Evolutionary conservation across 495 filamentous ascomycete genomes (phyloP).

Genomic region (Astrothelium subdiscretum): DNA sequence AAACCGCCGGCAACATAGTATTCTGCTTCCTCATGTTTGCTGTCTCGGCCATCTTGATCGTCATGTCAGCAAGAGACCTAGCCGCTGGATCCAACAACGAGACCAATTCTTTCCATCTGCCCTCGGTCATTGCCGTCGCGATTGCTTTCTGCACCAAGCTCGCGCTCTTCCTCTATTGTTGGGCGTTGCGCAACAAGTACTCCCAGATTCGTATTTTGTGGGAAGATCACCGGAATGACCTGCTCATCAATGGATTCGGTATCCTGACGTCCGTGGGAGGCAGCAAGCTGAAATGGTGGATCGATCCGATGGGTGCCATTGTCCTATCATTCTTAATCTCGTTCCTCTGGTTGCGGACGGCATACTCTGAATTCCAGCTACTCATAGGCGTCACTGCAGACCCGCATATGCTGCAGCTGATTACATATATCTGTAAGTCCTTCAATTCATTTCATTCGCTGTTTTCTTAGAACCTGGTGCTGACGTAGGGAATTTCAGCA

Average conservation of each 20-base stretch:
- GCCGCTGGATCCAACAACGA: slow-evolving; percentile 25
- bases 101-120: slow-evolving; percentile 54
- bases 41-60: slow-evolving; percentile 83
- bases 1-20: slow-evolving; percentile 91
- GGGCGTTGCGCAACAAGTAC: slow-evolving; percentile 77
- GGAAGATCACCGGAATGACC: slow-evolving; percentile 37
- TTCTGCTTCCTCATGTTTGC: slow-evolving; percentile 96
- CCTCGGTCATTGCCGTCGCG: slow-evolving; percentile 78
- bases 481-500: slow-evolving; percentile 26
- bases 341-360: slow-evolving; percentile 68
- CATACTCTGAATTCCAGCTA: slow-evolving; percentile 80
- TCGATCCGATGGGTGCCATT: slow-evolving; percentile 88
- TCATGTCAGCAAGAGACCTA: slow-evolving; percentile 67
- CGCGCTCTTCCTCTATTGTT: slow-evolving; percentile 80
- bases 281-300: slow-evolving; percentile 81
- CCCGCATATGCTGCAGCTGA: slow-evolving; percentile 78
- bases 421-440: slow-evolving; percentile 79
- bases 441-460: background rate
- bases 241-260: slow-evolving; percentile 59
- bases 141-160: slow-evolving; percentile 80
- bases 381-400: slow-evolving; percentile 81
- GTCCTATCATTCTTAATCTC: slow-evolving; percentile 67
- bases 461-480: background rate
- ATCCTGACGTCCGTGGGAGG: slow-evolving; percentile 80
- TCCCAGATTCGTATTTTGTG: slow-evolving; percentile 86